These are phyloP conservation scores for Drosera capensis DNA, from an alignment of 148 eudicot species.

Conservation along the genomic window DNA sequence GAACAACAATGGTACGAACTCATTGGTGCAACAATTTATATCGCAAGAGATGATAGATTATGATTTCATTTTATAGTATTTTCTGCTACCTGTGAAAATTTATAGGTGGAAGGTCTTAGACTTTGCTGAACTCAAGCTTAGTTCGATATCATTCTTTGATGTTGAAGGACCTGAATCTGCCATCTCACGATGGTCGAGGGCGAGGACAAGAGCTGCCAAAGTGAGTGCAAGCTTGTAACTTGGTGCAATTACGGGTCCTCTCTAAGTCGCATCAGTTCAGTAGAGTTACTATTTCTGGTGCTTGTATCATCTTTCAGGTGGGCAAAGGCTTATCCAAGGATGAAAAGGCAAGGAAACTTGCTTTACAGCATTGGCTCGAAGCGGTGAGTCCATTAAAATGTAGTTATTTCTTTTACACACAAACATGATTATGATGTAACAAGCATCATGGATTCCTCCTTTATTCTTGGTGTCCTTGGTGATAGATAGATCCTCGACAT, in stretches of 20 bases:
- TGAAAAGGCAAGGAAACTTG: conserved; percentile 35
- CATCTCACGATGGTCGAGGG: conserved; percentile 75
- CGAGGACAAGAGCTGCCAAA: conserved; percentile 75
- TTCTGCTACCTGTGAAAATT: not conserved
- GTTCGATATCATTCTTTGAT: conserved; percentile 63
- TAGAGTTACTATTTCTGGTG: not conserved
- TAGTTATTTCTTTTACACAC: too few relatives aligned
- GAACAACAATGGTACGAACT: conserved; percentile 64
- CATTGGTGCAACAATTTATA: not conserved
- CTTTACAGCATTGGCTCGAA: conserved; percentile 63
- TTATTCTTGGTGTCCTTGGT: conserved; percentile 2
- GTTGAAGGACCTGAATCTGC: conserved; percentile 69
- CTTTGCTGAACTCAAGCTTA: conserved; percentile 60
- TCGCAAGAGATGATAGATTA: not conserved
- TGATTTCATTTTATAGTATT: not conserved
- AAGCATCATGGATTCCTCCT: not conserved
- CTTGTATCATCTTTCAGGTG: conserved; percentile 11
- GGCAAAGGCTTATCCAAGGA: conserved; percentile 36
- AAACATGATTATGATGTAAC: too few relatives aligned
- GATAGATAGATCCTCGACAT: conserved; percentile 87
- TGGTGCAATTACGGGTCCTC: too few relatives aligned
- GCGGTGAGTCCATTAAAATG: conserved; percentile 60
- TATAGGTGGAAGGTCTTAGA: conserved; percentile 91
- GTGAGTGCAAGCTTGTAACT: conserved; percentile 9
- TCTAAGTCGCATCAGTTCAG: too few relatives aligned